These are phyloP conservation scores for Cephaloascus albidus DNA, from an alignment of 805 yeast species.

Conservation along the genomic window DNA sequence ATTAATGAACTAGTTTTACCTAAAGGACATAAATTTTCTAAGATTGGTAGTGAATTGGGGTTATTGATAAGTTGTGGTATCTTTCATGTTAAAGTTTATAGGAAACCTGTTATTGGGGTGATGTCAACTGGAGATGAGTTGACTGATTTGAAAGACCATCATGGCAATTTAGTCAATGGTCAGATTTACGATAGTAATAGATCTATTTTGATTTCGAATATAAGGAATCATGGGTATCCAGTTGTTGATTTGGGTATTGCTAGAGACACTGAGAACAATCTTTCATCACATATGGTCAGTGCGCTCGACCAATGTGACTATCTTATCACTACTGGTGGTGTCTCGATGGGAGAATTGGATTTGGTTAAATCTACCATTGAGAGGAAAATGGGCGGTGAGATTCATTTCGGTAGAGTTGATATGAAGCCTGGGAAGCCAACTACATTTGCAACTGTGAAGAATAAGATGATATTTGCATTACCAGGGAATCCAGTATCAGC, in stretches of 20 bases:
- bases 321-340: conserved; percentile 46
- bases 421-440: conserved; percentile 57
- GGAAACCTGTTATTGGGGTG: conserved; percentile 35
- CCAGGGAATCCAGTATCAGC: conserved; percentile 55
- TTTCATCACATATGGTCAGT: conserved; percentile 12
- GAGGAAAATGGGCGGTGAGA: conserved; percentile 25
- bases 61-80: conserved; percentile 38
- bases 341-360: conserved; percentile 51
- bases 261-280: conserved; percentile 23
- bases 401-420: conserved; percentile 46
- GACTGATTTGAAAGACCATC: conserved; percentile 16
- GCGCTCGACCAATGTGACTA: no score
- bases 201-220: conserved; percentile 30
- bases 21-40: conserved; percentile 24
- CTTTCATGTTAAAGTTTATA: conserved; percentile 21
- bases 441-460: conserved; percentile 30
- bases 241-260: conserved; percentile 43
- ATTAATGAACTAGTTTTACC: conserved; percentile 24
- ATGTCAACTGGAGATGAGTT: conserved; percentile 46
- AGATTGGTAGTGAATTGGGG: conserved; percentile 42
- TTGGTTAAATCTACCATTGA: conserved; percentile 40
- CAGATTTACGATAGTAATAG: conserved; percentile 42
- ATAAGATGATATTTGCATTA: conserved; percentile 32
- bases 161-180: conserved; percentile 19
- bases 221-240: conserved; percentile 22